phyloP scores from a whole-genome alignment of 352 stramenopile species.

The Lagenidium sp. region DNA sequence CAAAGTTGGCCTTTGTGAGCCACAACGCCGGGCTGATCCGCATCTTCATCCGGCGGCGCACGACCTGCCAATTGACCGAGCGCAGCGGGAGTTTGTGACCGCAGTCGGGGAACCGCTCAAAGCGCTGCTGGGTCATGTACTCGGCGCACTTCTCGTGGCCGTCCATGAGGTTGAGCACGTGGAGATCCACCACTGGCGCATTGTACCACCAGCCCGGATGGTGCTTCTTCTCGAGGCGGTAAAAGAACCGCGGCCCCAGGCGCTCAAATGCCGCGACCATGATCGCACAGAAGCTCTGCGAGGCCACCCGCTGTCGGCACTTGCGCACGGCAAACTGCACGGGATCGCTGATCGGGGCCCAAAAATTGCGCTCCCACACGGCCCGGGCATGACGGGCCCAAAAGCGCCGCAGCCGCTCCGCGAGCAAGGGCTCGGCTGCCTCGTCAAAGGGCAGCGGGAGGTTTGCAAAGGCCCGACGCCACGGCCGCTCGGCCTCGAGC shows the following conservation, averaged over 20 bases:
- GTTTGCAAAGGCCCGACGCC: background rate
- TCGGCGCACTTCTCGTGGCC: background rate
- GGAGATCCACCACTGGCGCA: background rate
- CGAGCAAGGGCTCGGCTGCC: background rate
- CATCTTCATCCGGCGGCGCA: background rate
- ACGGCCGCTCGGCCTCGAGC: background rate
- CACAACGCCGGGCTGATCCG: constrained; percentile 1
- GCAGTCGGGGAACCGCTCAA: background rate
- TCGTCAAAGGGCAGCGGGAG: background rate
- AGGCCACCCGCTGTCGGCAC: background rate
- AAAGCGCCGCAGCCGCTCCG: background rate
- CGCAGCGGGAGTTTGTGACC: background rate
- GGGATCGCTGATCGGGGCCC: background rate
- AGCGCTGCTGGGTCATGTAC: background rate
- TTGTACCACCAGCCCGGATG: background rate
- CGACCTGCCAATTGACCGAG: background rate
- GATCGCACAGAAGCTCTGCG: background rate
- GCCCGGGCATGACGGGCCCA: background rate
- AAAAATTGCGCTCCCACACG: background rate
- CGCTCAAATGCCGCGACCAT: background rate
- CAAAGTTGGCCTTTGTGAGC: background rate
- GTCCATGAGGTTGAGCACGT: background rate
- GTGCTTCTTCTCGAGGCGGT: background rate
- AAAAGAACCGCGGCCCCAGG: background rate
- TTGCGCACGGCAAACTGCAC: background rate